Conservation (phyloP, 1,139 yeast genomes). For the Yamadazyma taylorii region DNA sequence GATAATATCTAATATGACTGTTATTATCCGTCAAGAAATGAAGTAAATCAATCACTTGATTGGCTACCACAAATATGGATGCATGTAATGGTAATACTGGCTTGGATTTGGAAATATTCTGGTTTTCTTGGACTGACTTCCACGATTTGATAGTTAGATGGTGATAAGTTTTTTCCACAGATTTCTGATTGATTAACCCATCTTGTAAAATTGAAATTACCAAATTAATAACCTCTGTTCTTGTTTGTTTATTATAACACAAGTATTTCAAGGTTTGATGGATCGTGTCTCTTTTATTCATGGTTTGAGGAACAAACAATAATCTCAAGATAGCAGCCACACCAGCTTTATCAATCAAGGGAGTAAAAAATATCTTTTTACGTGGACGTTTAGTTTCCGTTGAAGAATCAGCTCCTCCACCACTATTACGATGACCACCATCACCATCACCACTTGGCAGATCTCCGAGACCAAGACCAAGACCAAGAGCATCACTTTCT, state of each 20-base stretch:
- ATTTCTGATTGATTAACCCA: conserved; percentile 60
- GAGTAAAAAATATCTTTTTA: conserved; percentile 48
- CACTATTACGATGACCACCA: conserved; percentile 1
- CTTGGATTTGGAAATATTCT: conserved; percentile 16
- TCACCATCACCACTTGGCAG: conserved; percentile 12
- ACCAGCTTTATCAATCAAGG: conserved; percentile 75
- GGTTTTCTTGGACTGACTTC: conserved; percentile 13
- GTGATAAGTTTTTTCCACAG: conserved; percentile 66
- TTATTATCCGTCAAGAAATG: conserved; percentile 72
- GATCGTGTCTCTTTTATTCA: conserved; percentile 61
- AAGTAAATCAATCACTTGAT: conserved; percentile 74
- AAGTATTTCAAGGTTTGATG: conserved; percentile 67
- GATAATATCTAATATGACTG: conserved; percentile 68
- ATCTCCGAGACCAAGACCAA: too few relatives aligned
- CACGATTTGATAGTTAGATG: conserved; percentile 46
- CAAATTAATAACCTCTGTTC: conserved; percentile 74
- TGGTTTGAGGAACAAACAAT: conserved; percentile 72
- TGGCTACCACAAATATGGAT: conserved; percentile 69
- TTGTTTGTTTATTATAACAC: conserved; percentile 75
- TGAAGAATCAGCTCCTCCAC: conserved; percentile 5
- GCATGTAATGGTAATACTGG: conserved; percentile 57
- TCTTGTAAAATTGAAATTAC: conserved; percentile 72
- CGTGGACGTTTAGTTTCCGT: background rate
- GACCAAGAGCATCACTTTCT: conserved; percentile 15
- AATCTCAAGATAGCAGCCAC: conserved; percentile 71